Evolutionary conservation across 352 stramenopile genomes (phyloP).

Genomic region (Pythium biforme): DNA sequence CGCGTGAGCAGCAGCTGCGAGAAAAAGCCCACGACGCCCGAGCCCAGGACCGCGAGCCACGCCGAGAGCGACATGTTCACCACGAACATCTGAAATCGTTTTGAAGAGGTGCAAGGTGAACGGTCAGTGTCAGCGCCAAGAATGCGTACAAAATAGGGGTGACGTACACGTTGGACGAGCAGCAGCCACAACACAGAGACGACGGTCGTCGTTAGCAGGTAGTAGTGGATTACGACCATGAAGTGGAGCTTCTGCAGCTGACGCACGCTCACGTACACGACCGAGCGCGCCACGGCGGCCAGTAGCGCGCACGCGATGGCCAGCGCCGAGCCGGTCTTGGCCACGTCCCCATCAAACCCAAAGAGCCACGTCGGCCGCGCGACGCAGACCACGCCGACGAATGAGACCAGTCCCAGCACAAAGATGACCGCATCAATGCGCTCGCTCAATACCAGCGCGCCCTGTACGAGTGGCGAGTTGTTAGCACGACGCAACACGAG

Average conservation of each 20-base stretch:
- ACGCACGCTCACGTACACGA: slow-evolving; percentile 45
- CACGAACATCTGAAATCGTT: slow-evolving; percentile 24
- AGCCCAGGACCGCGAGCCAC: slow-evolving; percentile 45
- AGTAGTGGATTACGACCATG: slow-evolving; percentile 67
- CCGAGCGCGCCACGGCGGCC: slow-evolving; percentile 32
- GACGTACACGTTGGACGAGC: slow-evolving; percentile 3
- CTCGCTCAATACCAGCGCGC: slow-evolving; percentile 39
- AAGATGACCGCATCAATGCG: slow-evolving; percentile 36
- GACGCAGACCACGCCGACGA: slow-evolving; percentile 46
- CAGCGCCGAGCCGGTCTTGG: slow-evolving; percentile 28
- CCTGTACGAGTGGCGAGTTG: no score
- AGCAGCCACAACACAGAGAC: slow-evolving; percentile 29
- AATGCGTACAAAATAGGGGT: not conserved
- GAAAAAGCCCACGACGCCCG: slow-evolving; percentile 44
- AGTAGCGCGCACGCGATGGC: slow-evolving; percentile 34
- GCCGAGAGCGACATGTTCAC: slow-evolving; percentile 32
- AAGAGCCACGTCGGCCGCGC: slow-evolving; percentile 49
- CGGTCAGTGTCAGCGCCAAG: no score
- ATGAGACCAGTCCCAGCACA: slow-evolving; percentile 32
- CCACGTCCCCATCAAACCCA: slow-evolving; percentile 27
- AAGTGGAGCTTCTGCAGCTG: slow-evolving; percentile 46
- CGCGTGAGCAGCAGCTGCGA: slow-evolving; percentile 58
- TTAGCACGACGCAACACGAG: no score
- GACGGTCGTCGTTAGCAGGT: slow-evolving; percentile 42
- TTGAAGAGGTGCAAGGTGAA: not conserved